These are phyloP conservation scores for Sporothrix luriei DNA, from an alignment of 2,329 filamentous ascomycete genomes.

Conservation along the genomic window DNA sequence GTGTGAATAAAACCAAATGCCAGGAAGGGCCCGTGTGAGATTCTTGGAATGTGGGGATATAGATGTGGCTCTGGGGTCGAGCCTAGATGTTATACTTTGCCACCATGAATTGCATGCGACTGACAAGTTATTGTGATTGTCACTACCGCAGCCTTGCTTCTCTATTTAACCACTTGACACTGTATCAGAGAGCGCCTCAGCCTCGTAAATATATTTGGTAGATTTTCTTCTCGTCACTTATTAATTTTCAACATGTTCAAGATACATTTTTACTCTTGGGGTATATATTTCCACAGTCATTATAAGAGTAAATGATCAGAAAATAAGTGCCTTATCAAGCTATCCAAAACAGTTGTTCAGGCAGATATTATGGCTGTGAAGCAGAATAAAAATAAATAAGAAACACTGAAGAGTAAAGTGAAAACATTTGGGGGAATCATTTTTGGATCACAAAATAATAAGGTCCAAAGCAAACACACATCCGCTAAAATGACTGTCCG, in stretches of 20 bases:
- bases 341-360: neutral
- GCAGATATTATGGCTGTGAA: neutral
- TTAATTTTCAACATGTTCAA: neutral
- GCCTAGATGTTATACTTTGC: neutral
- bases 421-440: slow-evolving; percentile 31
- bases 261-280: neutral
- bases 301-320: slow-evolving; percentile 17
- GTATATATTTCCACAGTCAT: slow-evolving; percentile 16
- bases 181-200: no score
- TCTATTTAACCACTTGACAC: no score
- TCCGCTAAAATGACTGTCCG: slow-evolving; percentile 13
- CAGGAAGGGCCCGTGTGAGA: neutral
- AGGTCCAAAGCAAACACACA: slow-evolving; percentile 22
- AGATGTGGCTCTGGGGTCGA: neutral
- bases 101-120: no score
- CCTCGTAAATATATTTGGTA: neutral
- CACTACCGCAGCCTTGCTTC: no score
- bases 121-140: neutral
- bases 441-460: slow-evolving; percentile 16
- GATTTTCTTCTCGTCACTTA: neutral
- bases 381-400: slow-evolving; percentile 5
- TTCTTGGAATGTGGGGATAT: slow-evolving; percentile 1
- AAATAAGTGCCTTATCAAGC: slow-evolving; percentile 15
- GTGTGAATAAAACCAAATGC: neutral
- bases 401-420: neutral